Evolutionary conservation across 140 eudicot species (phyloP).

Genomic region (Bidens hawaiensis): DNA sequence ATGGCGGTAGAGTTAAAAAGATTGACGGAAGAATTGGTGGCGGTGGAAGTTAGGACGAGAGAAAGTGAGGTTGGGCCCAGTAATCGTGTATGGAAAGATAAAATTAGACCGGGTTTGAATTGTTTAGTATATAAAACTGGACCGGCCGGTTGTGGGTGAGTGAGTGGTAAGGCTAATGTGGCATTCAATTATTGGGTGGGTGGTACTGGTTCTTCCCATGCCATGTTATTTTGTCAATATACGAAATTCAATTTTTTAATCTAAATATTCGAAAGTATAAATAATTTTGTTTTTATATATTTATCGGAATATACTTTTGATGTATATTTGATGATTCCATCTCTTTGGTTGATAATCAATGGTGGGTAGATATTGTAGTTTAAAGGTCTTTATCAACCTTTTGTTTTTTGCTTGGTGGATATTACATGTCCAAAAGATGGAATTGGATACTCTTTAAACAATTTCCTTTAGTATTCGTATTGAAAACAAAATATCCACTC

Average conservation of each 20-base stretch:
- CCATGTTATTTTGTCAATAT: background rate
- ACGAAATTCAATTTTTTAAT: background rate
- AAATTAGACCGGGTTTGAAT: slow-evolving; percentile 43
- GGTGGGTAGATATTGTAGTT: background rate
- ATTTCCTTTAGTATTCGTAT: too few relatives aligned
- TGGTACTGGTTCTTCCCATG: background rate
- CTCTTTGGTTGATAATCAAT: background rate
- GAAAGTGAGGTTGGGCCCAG: slow-evolving; percentile 38
- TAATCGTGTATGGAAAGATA: slow-evolving; percentile 50
- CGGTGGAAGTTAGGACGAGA: slow-evolving; percentile 50
- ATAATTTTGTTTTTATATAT: too few relatives aligned
- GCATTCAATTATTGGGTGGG: slow-evolving; percentile 26
- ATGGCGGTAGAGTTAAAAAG: slow-evolving; percentile 38
- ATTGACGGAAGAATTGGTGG: slow-evolving; percentile 59
- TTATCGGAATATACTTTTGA: too few relatives aligned
- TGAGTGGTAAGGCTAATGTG: too few relatives aligned
- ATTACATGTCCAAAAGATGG: background rate
- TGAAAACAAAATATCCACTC: too few relatives aligned
- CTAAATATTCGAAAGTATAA: background rate
- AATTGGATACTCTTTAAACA: background rate
- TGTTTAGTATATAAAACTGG: slow-evolving; percentile 33
- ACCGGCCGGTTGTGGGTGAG: slow-evolving; percentile 17
- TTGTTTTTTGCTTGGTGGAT: background rate
- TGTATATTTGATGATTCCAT: background rate
- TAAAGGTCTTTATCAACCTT: background rate